Evolutionary conservation across 225 moss, liverwort and hornwort species (phyloP).

Genomic region (Polytrichum formosum): DNA sequence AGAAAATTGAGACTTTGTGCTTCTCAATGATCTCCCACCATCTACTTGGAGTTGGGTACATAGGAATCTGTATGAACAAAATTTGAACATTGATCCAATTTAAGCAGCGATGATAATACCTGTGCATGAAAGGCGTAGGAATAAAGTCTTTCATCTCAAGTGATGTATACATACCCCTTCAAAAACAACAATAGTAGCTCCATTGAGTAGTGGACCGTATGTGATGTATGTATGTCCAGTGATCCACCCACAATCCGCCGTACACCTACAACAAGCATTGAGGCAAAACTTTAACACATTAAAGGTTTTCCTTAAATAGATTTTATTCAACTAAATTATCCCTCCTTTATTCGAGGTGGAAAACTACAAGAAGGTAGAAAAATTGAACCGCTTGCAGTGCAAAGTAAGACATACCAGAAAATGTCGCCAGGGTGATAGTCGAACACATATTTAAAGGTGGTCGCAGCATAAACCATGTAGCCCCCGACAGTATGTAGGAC

Average conservation of each 20-base stretch:
- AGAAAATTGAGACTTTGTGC: slow-evolving; percentile 80
- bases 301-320: too few relatives aligned
- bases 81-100: too few relatives aligned
- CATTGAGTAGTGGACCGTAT: slow-evolving; percentile 81
- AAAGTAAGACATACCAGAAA: slow-evolving; percentile 20
- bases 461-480: slow-evolving; percentile 48
- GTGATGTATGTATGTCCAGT: slow-evolving; percentile 84
- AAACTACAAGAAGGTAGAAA: too few relatives aligned
- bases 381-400: too few relatives aligned
- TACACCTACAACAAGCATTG: slow-evolving; percentile 48
- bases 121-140: too few relatives aligned
- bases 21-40: slow-evolving; percentile 94
- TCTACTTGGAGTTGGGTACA: slow-evolving; percentile 69
- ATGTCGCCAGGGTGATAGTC: slow-evolving; percentile 42
- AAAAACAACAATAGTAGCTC: slow-evolving; percentile 77
- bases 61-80: slow-evolving; percentile 43
- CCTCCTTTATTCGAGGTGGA: too few relatives aligned
- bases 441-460: slow-evolving; percentile 43
- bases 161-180: slow-evolving; percentile 45
- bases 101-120: too few relatives aligned
- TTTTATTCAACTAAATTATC: too few relatives aligned
- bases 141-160: too few relatives aligned
- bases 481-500: slow-evolving; percentile 49
- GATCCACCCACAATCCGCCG: slow-evolving; percentile 97
- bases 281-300: too few relatives aligned